These are phyloP conservation scores for Poterioochromonas sp. DNA, from an alignment of 352 stramenopile genomes.

Conservation along the genomic window DNA sequence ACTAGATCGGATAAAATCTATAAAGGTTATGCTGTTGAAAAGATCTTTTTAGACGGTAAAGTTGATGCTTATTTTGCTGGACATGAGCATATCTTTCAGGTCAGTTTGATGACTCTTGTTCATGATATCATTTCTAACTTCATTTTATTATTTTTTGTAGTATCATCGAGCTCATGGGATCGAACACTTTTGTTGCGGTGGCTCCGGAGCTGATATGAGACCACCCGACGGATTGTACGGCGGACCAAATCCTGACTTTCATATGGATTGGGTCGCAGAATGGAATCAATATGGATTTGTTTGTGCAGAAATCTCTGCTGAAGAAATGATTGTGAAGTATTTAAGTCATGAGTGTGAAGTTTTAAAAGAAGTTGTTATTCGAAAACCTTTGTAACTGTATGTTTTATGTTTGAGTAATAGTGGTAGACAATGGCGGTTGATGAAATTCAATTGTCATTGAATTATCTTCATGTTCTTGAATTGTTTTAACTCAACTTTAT, in stretches of 20 bases:
- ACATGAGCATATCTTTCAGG: conserved; percentile 9
- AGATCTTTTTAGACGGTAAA: not conserved
- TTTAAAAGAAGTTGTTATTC: not conserved
- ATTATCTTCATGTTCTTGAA: no score
- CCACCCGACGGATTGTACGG: not conserved
- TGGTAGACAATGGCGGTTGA: no score
- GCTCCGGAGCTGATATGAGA: not conserved
- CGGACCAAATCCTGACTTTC: not conserved
- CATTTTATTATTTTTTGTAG: no score
- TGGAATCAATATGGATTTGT: not conserved
- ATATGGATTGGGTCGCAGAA: not conserved
- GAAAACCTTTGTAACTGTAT: no score
- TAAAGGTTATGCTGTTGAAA: not conserved
- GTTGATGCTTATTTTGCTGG: conserved; percentile 5
- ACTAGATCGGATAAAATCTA: not conserved
- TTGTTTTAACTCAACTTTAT: no score
- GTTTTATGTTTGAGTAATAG: no score
- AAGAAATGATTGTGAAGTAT: not conserved
- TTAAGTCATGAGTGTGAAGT: not conserved
- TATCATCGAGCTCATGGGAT: not conserved
- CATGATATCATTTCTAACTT: no score
- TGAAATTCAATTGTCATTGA: no score
- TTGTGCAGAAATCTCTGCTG: not conserved
- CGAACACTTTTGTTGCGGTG: not conserved
- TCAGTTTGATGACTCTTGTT: no score